Percentiles rank a stretch among this genome's conserved stretches.
These are phyloP conservation scores for Colletotrichum ledebouriae DNA, from an alignment of 2,329 filamentous ascomycete species.

Conservation along the genomic window DNA sequence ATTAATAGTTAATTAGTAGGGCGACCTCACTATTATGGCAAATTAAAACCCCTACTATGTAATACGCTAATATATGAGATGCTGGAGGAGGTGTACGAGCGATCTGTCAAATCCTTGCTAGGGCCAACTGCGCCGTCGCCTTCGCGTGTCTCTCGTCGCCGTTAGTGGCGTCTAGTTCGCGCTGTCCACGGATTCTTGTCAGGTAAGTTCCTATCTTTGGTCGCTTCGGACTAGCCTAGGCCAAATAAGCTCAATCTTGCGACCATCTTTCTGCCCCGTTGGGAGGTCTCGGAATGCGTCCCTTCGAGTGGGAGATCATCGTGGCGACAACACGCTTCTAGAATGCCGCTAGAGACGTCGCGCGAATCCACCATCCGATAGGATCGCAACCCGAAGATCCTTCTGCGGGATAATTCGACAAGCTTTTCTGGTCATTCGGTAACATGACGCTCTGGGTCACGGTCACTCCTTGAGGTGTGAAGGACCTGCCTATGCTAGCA, in stretches of 20 bases:
- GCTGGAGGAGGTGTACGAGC: too few relatives aligned
- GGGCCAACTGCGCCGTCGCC: neutral
- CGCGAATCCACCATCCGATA: neutral
- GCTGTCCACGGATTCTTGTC: neutral
- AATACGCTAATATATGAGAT: too few relatives aligned
- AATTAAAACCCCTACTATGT: too few relatives aligned
- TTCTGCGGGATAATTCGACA: neutral
- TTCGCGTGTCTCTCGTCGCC: neutral
- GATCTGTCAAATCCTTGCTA: neutral
- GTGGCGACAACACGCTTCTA: constrained; percentile 5
- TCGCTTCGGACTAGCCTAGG: too few relatives aligned
- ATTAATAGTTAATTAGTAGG: too few relatives aligned
- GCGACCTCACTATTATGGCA: too few relatives aligned
- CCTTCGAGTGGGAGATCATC: too few relatives aligned
- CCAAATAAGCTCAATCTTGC: too few relatives aligned
- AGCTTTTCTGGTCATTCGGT: neutral
- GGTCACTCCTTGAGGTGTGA: neutral
- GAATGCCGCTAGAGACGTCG: neutral
- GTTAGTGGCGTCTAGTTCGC: constrained; percentile 16
- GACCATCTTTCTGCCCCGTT: too few relatives aligned
- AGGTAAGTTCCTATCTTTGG: too few relatives aligned
- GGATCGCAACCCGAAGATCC: neutral
- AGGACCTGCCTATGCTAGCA: constrained; percentile 27
- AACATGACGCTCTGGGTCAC: neutral
- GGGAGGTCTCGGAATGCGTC: too few relatives aligned